Percentiles rank a stretch among this genome's conserved stretches.
phyloP scores from a whole-genome alignment of 352 stramenopile genomes.

The Blastocystis sp. region DNA sequence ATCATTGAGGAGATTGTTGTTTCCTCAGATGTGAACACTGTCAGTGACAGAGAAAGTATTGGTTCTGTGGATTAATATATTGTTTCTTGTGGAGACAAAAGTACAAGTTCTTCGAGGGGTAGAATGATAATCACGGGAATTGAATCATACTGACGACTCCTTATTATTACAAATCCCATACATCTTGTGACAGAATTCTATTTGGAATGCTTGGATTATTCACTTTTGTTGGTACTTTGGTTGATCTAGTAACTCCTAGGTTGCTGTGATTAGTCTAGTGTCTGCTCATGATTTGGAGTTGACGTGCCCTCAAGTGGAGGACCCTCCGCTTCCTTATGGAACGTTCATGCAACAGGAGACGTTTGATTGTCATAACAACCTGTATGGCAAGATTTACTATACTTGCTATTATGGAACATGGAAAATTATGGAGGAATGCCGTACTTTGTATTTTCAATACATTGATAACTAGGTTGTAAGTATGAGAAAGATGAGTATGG shows the following conservation, averaged over 20 bases:
- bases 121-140: not conserved
- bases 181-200: no score
- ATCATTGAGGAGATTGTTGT: not conserved
- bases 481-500: constrained; percentile 35
- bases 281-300: constrained; percentile 28
- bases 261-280: constrained; percentile 3
- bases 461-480: not conserved
- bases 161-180: not conserved
- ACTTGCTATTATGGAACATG: constrained; percentile 36
- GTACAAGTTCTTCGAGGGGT: not conserved
- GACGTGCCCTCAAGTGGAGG: not conserved
- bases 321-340: constrained; percentile 37
- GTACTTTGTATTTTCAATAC: not conserved
- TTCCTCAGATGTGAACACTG: not conserved
- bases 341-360: constrained; percentile 9
- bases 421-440: constrained; percentile 39
- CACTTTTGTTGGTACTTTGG: not conserved
- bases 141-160: not conserved
- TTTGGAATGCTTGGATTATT: not conserved
- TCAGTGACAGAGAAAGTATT: not conserved
- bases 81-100: not conserved
- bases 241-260: constrained; percentile 39
- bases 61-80: not conserved
- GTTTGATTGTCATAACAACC: constrained; percentile 11
- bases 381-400: constrained; percentile 46